Conservation (phyloP, 1,284 basidiomycete species). For the Trametes pubescens region DNA sequence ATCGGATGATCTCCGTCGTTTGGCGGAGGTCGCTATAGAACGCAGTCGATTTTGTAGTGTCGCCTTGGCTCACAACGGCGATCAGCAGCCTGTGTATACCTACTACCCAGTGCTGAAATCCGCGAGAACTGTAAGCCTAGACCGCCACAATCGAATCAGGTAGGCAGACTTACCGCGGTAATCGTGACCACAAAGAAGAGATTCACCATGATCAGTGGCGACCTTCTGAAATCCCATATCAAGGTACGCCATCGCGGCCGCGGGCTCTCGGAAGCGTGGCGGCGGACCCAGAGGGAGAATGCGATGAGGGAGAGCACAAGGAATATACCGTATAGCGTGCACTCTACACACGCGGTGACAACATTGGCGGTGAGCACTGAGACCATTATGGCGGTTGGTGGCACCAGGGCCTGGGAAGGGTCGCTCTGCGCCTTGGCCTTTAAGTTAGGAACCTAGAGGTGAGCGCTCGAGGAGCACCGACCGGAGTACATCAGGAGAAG, state of each 20-base stretch:
- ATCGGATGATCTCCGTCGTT: constrained; percentile 10
- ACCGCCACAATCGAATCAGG: background rate
- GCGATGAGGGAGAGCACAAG: constrained; percentile 2
- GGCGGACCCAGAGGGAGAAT: background rate
- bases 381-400: constrained; percentile 4
- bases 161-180: background rate
- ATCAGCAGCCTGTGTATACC: constrained; percentile 6
- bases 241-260: background rate
- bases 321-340: constrained; percentile 9
- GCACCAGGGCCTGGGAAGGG: background rate
- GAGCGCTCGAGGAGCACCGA: background rate
- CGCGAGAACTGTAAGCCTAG: background rate
- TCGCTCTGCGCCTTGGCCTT: background rate
- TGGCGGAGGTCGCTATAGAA: constrained; percentile 12
- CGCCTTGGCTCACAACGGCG: constrained; percentile 9
- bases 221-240: background rate
- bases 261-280: background rate
- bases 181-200: constrained; percentile 1
- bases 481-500: background rate
- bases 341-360: constrained; percentile 5
- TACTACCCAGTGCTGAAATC: constrained; percentile 19
- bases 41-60: background rate
- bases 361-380: constrained; percentile 9
- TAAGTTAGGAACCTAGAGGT: background rate
- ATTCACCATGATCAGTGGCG: constrained; percentile 3